These are phyloP conservation scores for Mycena haematopus DNA, from an alignment of 768 basidiomycete species.

Conservation along the genomic window DNA sequence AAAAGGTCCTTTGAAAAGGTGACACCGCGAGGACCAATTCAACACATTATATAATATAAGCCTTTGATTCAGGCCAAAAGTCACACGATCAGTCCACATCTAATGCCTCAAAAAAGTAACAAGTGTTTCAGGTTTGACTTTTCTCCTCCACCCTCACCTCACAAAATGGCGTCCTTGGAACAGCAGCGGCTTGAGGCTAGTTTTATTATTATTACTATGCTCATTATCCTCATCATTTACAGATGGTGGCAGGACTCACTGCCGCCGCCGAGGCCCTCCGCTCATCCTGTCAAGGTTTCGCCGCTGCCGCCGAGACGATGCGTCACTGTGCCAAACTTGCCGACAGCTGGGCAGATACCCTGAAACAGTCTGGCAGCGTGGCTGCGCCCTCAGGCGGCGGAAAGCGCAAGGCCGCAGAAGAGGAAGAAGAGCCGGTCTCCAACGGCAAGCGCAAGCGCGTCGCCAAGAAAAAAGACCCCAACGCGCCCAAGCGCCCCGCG, in stretches of 20 bases:
- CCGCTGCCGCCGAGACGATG: conserved; percentile 65
- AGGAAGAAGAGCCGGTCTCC: conserved; percentile 40
- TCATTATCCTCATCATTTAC: not conserved
- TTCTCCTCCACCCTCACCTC: not conserved
- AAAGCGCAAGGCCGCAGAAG: conserved; percentile 63
- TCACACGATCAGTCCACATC: not conserved
- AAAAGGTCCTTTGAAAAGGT: not conserved
- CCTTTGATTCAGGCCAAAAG: not conserved
- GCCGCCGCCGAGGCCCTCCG: conserved; percentile 69
- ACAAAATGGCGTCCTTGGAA: conserved; percentile 12
- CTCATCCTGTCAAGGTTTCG: conserved; percentile 46
- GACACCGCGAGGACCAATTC: not conserved
- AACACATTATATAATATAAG: not conserved
- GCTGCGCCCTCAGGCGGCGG: too few relatives aligned
- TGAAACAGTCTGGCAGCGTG: conserved; percentile 44
- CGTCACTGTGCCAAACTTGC: conserved; percentile 65
- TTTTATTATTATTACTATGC: not conserved
- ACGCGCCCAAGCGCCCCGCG: conserved; percentile 92
- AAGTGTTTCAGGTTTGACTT: not conserved
- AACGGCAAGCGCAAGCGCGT: conserved; percentile 62
- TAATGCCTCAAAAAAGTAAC: not conserved
- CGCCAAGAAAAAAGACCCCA: conserved; percentile 83
- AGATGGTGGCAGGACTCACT: conserved; percentile 47
- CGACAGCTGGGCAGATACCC: conserved; percentile 61
- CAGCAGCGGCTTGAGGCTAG: conserved; percentile 16